Conservation (phyloP, 2,329 filamentous ascomycete species). For the Aspergillus sp. region DNA sequence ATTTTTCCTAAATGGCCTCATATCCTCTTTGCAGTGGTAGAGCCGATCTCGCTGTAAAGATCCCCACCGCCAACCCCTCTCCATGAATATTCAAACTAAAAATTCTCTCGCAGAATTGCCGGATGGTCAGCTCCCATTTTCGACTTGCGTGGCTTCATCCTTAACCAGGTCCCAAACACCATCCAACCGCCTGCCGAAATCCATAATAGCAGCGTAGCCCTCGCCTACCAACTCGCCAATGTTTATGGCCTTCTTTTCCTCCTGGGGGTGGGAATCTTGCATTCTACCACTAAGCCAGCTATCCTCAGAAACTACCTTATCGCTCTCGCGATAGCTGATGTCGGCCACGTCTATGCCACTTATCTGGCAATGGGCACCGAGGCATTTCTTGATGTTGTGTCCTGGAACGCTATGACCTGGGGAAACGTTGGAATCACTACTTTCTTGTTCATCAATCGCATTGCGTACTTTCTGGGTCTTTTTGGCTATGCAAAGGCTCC, state of each 20-base stretch:
- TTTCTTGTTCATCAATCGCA: conserved; percentile 54
- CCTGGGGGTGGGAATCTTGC: conserved; percentile 59
- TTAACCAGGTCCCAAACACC: conserved; percentile 52
- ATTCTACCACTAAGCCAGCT: conserved; percentile 59
- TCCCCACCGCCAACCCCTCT: conserved; percentile 1
- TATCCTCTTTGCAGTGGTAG: conserved; percentile 62
- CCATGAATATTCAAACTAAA: conserved; percentile 7
- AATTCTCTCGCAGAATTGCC: conserved; percentile 44
- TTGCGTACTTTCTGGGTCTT: conserved; percentile 54
- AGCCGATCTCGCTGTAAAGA: conserved; percentile 63
- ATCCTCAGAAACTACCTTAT: conserved; percentile 65
- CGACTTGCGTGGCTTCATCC: conserved; percentile 58
- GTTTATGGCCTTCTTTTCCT: conserved; percentile 63
- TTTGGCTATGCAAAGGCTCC: conserved; percentile 47
- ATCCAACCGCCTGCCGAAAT: conserved; percentile 21
- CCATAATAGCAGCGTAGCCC: conserved; percentile 44
- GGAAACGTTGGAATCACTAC: conserved; percentile 65
- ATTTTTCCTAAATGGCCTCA: conserved; percentile 61
- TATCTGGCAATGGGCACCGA: conserved; percentile 55
- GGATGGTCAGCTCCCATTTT: conserved; percentile 56
- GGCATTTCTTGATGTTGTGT: conserved; percentile 47
- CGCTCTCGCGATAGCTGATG: conserved; percentile 60
- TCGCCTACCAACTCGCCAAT: conserved; percentile 66
- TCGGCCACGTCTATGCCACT: conserved; percentile 63
- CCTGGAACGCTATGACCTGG: conserved; percentile 69